These are phyloP conservation scores for Trichopus zeylanicus DNA, from an alignment of 116 monocot species.

Conservation along the genomic window DNA sequence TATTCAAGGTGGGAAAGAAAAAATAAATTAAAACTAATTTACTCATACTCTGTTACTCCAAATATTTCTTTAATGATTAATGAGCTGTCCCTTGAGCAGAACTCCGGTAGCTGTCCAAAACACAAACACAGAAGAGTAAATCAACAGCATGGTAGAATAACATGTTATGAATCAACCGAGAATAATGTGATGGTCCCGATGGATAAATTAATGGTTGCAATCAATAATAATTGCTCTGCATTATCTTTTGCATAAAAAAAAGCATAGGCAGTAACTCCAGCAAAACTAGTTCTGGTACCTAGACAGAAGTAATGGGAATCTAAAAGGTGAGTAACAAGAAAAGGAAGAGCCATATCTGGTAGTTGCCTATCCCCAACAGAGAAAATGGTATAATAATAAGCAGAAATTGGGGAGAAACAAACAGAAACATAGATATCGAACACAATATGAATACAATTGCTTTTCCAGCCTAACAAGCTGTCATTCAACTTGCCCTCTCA, in stretches of 20 bases:
- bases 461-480: not conserved
- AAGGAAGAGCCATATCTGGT: no score
- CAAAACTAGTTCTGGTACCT: not conserved
- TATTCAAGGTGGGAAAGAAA: no score
- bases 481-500: not conserved
- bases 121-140: not conserved
- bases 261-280: not conserved
- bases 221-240: not conserved
- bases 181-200: constrained; percentile 1
- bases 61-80: constrained; percentile 87
- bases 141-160: no score
- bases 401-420: no score
- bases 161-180: no score
- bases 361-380: no score
- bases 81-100: constrained; percentile 80
- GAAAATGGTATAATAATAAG: no score
- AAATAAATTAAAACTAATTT: not conserved
- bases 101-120: constrained; percentile 67
- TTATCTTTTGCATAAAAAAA: not conserved
- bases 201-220: not conserved
- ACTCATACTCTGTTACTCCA: constrained; percentile 85
- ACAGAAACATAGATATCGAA: no score
- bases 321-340: no score
- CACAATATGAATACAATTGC: no score
- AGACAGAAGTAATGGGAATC: not conserved